Evolutionary conservation across 106 monocot species (phyloP).

Genomic region (Dendrobium chrysotoxum): DNA sequence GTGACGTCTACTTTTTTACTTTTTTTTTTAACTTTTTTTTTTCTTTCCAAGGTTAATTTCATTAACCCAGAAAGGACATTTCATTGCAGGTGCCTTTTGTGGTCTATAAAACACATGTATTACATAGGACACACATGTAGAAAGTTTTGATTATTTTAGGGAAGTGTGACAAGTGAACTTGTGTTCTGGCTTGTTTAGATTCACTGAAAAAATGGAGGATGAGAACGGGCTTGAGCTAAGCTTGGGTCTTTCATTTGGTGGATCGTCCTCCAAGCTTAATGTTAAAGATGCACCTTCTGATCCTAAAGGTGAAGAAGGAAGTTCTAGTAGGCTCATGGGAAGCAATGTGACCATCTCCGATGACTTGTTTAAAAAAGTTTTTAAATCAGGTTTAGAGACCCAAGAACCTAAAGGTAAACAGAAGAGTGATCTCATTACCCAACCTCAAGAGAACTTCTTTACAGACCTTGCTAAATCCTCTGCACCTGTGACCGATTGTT

Average conservation of each 20-base stretch:
- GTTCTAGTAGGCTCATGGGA: conserved; percentile 18
- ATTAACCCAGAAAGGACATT: not conserved
- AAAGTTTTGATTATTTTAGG: conserved; percentile 1
- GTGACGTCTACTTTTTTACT: not conserved
- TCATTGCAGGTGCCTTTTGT: conserved; percentile 1
- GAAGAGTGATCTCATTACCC: conserved; percentile 17
- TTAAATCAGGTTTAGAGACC: conserved; percentile 22
- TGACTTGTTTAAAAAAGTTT: conserved; percentile 30
- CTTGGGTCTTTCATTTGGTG: conserved; percentile 83
- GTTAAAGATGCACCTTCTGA: conserved; percentile 34
- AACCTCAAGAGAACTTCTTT: conserved; percentile 42
- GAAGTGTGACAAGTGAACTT: not conserved
- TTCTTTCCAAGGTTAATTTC: not conserved
- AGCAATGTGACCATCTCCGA: conserved; percentile 24
- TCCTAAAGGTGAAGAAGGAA: conserved; percentile 50
- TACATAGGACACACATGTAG: not conserved
- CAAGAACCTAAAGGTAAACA: conserved; percentile 32
- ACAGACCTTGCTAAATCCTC: conserved; percentile 30
- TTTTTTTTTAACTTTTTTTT: not conserved
- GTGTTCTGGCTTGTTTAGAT: not conserved
- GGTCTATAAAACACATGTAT: not conserved
- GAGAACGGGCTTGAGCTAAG: conserved; percentile 88
- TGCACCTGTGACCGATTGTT: conserved; percentile 12
- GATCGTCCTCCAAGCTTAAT: conserved; percentile 58
- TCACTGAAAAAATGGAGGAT: conserved; percentile 58